Evolutionary conservation across 139 green algal species (phyloP).

Genomic region (Pycnococcus provasolii): DNA sequence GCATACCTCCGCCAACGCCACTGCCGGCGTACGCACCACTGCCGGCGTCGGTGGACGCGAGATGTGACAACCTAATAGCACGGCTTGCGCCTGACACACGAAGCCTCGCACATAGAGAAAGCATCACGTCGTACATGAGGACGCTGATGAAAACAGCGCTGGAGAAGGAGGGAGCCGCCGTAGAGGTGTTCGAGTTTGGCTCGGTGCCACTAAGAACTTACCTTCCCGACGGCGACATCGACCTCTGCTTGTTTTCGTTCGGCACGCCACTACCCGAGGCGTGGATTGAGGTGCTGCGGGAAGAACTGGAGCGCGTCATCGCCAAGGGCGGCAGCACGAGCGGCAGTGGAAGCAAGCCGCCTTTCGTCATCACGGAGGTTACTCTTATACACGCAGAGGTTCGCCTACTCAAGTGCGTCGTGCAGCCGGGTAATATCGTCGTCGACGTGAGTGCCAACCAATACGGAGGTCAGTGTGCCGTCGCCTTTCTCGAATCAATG

Average conservation of each 20-base stretch:
- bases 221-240: slow-evolving; percentile 93
- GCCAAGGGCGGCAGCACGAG: background rate
- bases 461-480: slow-evolving; percentile 76
- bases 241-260: slow-evolving; percentile 71
- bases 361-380: slow-evolving; percentile 61
- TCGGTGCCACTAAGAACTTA: slow-evolving; percentile 89
- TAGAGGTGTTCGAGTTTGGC: slow-evolving; percentile 80
- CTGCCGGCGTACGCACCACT: too few species aligned
- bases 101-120: too few species aligned
- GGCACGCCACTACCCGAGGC: slow-evolving; percentile 13
- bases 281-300: slow-evolving; percentile 33
- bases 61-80: too few species aligned
- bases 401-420: slow-evolving; percentile 84
- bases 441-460: slow-evolving; percentile 96
- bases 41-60: too few species aligned
- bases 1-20: too few species aligned
- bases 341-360: slow-evolving; percentile 32
- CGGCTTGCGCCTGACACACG: too few species aligned
- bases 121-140: too few species aligned
- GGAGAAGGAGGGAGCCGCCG: too few species aligned
- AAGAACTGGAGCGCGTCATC: slow-evolving; percentile 13
- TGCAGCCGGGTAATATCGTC: slow-evolving; percentile 70
- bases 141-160: too few species aligned
- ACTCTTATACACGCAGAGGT: slow-evolving; percentile 83
- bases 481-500: slow-evolving; percentile 81